Percentiles rank a stretch among this genome's conserved stretches.
Conservation (phyloP, 2,329 filamentous ascomycete species). For the Graphilbum ipis-grandicollis region DNA sequence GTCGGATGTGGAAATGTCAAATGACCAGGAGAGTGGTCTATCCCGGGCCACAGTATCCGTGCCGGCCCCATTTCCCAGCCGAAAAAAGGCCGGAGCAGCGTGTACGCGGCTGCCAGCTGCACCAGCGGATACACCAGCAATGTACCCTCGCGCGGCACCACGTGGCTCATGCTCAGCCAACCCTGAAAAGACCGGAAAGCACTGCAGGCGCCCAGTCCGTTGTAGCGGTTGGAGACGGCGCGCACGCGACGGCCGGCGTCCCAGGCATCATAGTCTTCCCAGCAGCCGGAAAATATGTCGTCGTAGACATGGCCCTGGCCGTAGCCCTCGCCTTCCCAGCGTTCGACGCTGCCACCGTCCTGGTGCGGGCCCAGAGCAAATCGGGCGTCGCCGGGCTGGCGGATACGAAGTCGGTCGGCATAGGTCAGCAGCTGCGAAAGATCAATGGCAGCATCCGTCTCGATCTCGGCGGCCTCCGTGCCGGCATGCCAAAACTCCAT, state of each 20-base stretch:
- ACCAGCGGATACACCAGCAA: conserved; percentile 68
- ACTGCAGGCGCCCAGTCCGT: conserved; percentile 64
- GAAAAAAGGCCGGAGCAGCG: conserved; percentile 75
- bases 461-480: conserved; percentile 4
- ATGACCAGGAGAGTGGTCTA: too few relatives aligned
- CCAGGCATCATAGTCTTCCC: conserved; percentile 73
- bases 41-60: too few relatives aligned
- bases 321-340: conserved; percentile 58
- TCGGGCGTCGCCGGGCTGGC: conserved; percentile 49
- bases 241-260: conserved; percentile 52
- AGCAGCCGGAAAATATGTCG: conserved; percentile 52
- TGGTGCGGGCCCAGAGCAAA: conserved; percentile 60
- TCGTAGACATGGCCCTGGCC: conserved; percentile 53
- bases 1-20: too few relatives aligned
- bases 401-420: conserved; percentile 54
- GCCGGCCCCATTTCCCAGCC: conserved; percentile 23
- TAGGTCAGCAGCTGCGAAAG: conserved; percentile 38
- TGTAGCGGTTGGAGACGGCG: conserved; percentile 59
- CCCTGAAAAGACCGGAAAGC: conserved; percentile 85
- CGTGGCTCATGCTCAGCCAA: conserved; percentile 68
- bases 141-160: conserved; percentile 58
- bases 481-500: conserved; percentile 43
- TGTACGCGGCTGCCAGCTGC: conserved; percentile 59
- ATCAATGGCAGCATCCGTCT: too few relatives aligned
- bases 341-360: conserved; percentile 57